These are phyloP conservation scores for Yamadazyma conglobata DNA, from an alignment of 1,139 yeast genomes.

Conservation along the genomic window DNA sequence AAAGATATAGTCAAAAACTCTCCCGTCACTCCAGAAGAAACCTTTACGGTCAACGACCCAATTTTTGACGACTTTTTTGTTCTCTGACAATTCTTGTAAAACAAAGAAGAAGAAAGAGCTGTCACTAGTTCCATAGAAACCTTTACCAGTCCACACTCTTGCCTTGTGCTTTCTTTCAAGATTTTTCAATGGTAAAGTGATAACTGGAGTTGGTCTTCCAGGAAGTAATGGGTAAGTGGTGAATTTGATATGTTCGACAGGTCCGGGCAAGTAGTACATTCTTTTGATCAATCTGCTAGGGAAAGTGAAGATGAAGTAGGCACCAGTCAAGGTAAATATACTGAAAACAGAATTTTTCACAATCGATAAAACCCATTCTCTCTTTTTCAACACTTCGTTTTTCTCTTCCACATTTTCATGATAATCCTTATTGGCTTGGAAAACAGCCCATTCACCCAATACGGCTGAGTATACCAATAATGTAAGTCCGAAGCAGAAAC, in stretches of 20 bases:
- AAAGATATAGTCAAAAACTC: conserved; percentile 74
- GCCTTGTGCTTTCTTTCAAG: conserved; percentile 58
- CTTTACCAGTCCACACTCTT: conserved; percentile 80
- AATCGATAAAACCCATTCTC: conserved; percentile 37
- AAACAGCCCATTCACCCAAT: conserved; percentile 55
- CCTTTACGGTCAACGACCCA: conserved; percentile 86
- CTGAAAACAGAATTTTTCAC: conserved; percentile 34
- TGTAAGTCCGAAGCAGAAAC: conserved; percentile 66
- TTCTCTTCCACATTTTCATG: conserved; percentile 52
- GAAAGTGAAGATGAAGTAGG: conserved; percentile 44
- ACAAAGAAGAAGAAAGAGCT: conserved; percentile 71
- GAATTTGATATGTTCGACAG: conserved; percentile 54
- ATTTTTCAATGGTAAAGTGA: conserved; percentile 58
- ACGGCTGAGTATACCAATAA: conserved; percentile 66
- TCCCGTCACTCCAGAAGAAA: conserved; percentile 87
- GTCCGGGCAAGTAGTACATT: conserved; percentile 70
- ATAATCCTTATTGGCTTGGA: conserved; percentile 55
- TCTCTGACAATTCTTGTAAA: conserved; percentile 47
- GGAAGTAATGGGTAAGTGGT: conserved; percentile 76
- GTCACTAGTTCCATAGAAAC: conserved; percentile 82
- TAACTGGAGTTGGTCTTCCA: conserved; percentile 71
- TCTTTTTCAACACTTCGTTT: conserved; percentile 29
- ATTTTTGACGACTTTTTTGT: conserved; percentile 45
- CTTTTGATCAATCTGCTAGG: conserved; percentile 73
- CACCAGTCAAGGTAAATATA: conserved; percentile 33